These are phyloP conservation scores for Somion occarium DNA, from an alignment of 1,284 basidiomycete species.

Conservation along the genomic window DNA sequence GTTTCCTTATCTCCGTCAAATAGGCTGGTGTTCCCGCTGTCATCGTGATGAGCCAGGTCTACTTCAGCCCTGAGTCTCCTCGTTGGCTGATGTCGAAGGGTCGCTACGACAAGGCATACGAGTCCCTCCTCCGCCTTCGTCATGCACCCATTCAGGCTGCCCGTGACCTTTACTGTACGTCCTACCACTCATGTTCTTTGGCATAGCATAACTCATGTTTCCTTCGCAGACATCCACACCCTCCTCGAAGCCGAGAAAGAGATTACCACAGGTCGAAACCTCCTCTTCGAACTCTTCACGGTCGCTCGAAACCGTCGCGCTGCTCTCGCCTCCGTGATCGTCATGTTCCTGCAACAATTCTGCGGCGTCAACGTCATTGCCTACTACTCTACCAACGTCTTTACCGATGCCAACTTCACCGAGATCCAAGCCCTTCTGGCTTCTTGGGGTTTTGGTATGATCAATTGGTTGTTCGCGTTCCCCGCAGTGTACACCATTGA, in stretches of 20 bases:
- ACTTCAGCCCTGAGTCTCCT: conserved; percentile 56
- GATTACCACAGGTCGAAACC: conserved; percentile 45
- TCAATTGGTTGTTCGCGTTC: conserved; percentile 51
- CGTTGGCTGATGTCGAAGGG: conserved; percentile 74
- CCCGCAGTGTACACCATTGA: conserved; percentile 55
- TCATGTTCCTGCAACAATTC: conserved; percentile 73
- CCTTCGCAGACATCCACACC: conserved; percentile 49
- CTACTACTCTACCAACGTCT: conserved; percentile 62
- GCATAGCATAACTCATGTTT: background rate
- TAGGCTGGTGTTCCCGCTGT: conserved; percentile 60
- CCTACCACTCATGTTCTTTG: background rate
- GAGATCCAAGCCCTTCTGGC: conserved; percentile 49
- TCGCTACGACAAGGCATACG: conserved; percentile 60
- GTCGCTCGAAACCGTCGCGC: conserved; percentile 74
- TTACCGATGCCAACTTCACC: conserved; percentile 47
- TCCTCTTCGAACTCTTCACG: conserved; percentile 63
- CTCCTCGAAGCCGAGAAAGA: conserved; percentile 63
- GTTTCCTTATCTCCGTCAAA: background rate
- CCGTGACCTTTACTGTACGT: conserved; percentile 52
- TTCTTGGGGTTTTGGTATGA: conserved; percentile 51
- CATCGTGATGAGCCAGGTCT: conserved; percentile 52
- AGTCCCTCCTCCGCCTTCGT: conserved; percentile 61
- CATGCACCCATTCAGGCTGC: conserved; percentile 72
- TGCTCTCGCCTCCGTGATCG: conserved; percentile 59
- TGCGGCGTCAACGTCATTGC: conserved; percentile 66